Base-by-base conservation (phyloP, 1,139 yeast genomes). In the Sugiyamaella novakii region DNA sequence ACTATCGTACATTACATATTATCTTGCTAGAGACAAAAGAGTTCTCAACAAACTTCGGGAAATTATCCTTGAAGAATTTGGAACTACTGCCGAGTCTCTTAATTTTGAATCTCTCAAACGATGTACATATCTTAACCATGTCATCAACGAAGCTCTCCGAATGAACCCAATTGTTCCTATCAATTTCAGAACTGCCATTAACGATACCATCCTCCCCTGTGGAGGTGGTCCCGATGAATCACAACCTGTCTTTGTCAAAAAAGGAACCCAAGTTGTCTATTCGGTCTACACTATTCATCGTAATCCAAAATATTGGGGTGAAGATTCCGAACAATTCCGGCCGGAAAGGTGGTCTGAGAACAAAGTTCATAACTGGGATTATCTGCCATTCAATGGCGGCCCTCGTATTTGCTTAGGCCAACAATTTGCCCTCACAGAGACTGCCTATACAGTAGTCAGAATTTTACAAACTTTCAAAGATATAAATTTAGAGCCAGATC, bases 361-460 rank as follows among this genome's bases (percentile, higher is more conserved):
- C 30, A 39, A 46, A 33, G 34, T 46, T 15, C 59, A 55, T 43
- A 43, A 54, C 37, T 67, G 71, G 70, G 65, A 61, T 10, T 67
- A 60, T 49, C 50, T 65, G 19, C 70, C 70, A 2, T 78, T 78
- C 68, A 78, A 78, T 57, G 83, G 83, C 29, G 83, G 83, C 14
- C 83, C 83, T 34, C 68, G 83, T 50, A 77, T 78, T 53, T 79
- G 83, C 55, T 66, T 79, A 48, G 83, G 83, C 15, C 83, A 79
- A 63, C 83, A 78, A 59, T 77, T 75, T 64, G 83, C 82, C 3
- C 70, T 79, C 50, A 78, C 82, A 3, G 83, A 79, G 62, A 77
- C 79, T 11, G 68, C 77, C 2, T 78, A 77, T 57, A 72, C 77
- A 11, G 54, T 75, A 34, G 71, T 71, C 8, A 68, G 83, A 50